Base-by-base conservation (phyloP, 2,329 filamentous ascomycete genomes). In the Aspergillus quadrilineatus region DNA sequence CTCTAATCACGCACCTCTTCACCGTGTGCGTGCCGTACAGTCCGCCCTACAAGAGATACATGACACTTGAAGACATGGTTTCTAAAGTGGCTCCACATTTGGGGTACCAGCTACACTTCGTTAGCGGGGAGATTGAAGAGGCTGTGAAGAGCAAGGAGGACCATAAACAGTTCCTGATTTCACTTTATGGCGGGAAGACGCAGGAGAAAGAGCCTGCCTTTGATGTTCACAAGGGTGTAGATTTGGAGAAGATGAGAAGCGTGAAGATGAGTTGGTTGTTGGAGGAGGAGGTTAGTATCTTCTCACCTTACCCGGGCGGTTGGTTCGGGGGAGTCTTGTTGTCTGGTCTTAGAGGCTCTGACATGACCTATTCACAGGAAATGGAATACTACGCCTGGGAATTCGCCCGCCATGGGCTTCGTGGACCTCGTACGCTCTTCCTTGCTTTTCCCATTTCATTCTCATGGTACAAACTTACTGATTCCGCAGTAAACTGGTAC, bases 61-160 rank as follows among this genome's bases (percentile, higher is more conserved):
- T 82, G 14, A 77, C 85, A 1, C 76, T 88, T 1, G 82, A 88
- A 65, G 74, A 82, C n/a, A 60, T 89, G 29, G 83, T 89, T 44
- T 77, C 78, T 63, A 67, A 79, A 53, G 67, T 71, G 17, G 65
- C 89, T 41, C 85, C 87, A 43, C 88, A 89, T 67, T 93, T 95
- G 69, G 80, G 76, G 12, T 99, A 99, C 74, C 93, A 97, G 79
- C 71, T 94, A 45, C 90, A 96, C 63, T 83, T 97, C 50, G 82
- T 81, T 1, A 85, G 86, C 17, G 84, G 85, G 0, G 85, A 88
- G 14, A 76, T 91, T 7, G 85, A 93, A 67, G 73, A 75, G 50
- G 71, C 71, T 12, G 76, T 87, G 47, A 79, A 81, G 26, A 83
- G 83, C 32, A 79, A 82, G 65, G 81, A 83, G 48, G 82, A 84